Base-by-base conservation (phyloP, 805 yeast genomes). In the Torulaspora indica region DNA sequence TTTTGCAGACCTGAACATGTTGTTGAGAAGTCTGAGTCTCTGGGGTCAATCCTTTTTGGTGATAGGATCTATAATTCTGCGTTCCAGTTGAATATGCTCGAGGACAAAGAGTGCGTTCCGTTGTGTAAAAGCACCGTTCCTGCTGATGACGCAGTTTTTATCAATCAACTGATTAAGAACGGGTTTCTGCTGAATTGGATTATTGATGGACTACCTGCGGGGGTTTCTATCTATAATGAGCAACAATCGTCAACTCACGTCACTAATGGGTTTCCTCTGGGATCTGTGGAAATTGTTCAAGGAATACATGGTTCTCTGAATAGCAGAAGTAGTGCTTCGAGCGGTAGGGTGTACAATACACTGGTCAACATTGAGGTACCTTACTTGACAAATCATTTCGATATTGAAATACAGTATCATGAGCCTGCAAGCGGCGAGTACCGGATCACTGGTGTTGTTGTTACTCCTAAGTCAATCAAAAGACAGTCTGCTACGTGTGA, bases 41-140 rank as follows among this genome's bases (percentile, higher is more conserved):
- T 93, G 42, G 98, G 98, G 7, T 82, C 97, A 2, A 83, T 93
- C 53, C 76, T 93, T 46, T 89, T 93, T 63, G 98, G 98, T 52
- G 98, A 93, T 67, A 76, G 98, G 62, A 89, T 93, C 51, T 89
- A 85, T 72, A 82, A 86, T 58, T 89, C 98, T 8, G 97, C 98
- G 5, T 88, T 86, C 58, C 78, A 82, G 40, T 69, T 93, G 49
- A 73, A 77, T 29, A 85, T 93, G 95, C 73, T 85, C 51, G 75
- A 85, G 61, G 77, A 85, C 50, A 75, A 75, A 57, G 63, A 73
- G 4, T 93, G 98, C 71, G 72, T 72, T 42, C 54, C 62, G n/a
- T 69, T 90, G 42, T 93, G 98, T 68, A 55, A 73, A 1, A 56
- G 74, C 2, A 53, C 48, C 1, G 88, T 85, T 62, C 74, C 82